Evolutionary conservation across 2,329 filamentous ascomycete genomes (phyloP).

Genomic region (Phialophora chinensis): DNA sequence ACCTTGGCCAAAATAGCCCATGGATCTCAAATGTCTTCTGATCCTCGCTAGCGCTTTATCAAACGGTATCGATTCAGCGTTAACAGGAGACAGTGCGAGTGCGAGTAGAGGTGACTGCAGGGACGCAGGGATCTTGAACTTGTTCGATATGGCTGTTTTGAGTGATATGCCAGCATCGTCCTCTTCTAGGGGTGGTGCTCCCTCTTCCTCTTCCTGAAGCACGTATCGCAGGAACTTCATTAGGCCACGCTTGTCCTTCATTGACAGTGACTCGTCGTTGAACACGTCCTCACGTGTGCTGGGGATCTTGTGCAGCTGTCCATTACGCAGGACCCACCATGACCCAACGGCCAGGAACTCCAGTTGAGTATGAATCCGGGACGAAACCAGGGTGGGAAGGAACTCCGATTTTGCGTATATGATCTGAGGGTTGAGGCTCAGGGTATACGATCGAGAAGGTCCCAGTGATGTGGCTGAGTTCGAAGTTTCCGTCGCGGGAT

Average conservation of each 20-base stretch:
- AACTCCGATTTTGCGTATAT: slow-evolving; percentile 83
- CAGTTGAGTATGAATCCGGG: slow-evolving; percentile 83
- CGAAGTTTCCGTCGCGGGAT: slow-evolving; percentile 39
- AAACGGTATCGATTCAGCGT: slow-evolving; percentile 61
- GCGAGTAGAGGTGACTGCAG: slow-evolving; percentile 71
- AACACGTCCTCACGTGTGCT: slow-evolving; percentile 93
- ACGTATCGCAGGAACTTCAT: slow-evolving; percentile 97
- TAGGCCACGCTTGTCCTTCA: slow-evolving; percentile 80
- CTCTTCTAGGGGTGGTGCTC: slow-evolving; percentile 54
- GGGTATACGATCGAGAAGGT: slow-evolving; percentile 75
- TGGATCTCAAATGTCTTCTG: slow-evolving; percentile 79
- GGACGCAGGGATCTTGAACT: slow-evolving; percentile 71
- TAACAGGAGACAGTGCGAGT: slow-evolving; percentile 74
- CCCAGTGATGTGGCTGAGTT: slow-evolving; percentile 54
- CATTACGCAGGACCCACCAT: slow-evolving; percentile 74
- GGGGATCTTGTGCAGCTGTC: slow-evolving; percentile 72
- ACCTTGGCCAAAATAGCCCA: slow-evolving; percentile 84
- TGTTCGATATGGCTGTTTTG: slow-evolving; percentile 52
- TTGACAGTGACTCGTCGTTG: slow-evolving; percentile 73
- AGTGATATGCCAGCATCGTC: slow-evolving; percentile 63
- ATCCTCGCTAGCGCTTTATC: slow-evolving; percentile 76
- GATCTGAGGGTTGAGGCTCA: slow-evolving; percentile 83
- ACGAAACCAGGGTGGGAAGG: slow-evolving; percentile 82
- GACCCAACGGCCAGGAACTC: slow-evolving; percentile 93
- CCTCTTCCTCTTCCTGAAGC: slow-evolving; percentile 66